Base-by-base conservation (phyloP, 1,284 basidiomycete genomes). In the Malassezia slooffiae region DNA sequence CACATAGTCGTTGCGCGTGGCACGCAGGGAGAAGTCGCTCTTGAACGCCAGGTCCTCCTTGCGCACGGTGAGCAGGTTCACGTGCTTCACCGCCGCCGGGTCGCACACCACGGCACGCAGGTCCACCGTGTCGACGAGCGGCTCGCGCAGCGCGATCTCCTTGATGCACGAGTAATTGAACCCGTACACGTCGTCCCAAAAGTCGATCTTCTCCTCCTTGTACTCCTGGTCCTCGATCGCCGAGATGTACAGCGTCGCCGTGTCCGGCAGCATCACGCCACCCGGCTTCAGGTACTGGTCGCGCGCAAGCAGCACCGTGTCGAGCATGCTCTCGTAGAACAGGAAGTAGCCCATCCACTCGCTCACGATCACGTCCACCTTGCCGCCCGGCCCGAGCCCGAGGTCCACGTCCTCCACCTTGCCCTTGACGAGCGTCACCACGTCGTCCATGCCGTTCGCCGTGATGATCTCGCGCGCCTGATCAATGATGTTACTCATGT, bases 101-200 rank as follows among this genome's bases (percentile, higher is more conserved):
- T 69, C 64, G 49, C 64, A 67, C 26, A 69, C 66, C 41, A 69
- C 66, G 41, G 53, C 54, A 42, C 58, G 58, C 47, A 69, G 52
- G 49, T 69, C 66, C 19, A 99, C 93, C 17, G 89, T 95, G 74
- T 99, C 93, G 26, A 99, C 93, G 17, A 99, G 75, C 31, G 93
- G 93, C 71, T 99, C 93, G 34, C 83, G 79, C 42, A 99, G 75
- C 4, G 93, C 93, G 66, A 97, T 95, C 70, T 95, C 89, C 73
- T 97, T 96, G 78, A 99, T 97, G 73, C 91, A 96, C 34, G 88
- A 93, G 74, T 89, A 99, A 74, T 99, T 89, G 71, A 99, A 97
- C 32, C 93, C 93, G 72, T 97, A 99, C 22, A 99, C 93, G 63
- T 96, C 91, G 70, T 96, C 90, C 93, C 93, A 99, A 77, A 95